Evolutionary conservation across 169 alveolate species (phyloP).

Genomic region (Eimeria sp.): DNA sequence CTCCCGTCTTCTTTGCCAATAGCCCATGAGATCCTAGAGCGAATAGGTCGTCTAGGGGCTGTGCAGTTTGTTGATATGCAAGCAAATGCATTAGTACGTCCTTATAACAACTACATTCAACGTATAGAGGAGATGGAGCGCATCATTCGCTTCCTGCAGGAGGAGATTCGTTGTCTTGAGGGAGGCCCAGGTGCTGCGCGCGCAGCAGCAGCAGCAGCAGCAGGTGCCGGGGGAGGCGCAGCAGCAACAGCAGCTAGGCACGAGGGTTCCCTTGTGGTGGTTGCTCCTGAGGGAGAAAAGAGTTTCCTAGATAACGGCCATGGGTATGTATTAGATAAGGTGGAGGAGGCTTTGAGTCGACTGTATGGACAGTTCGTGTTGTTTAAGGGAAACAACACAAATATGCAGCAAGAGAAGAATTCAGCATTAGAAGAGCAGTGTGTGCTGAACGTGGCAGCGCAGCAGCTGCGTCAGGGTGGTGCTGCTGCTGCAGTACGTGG

Average conservation of each 20-base stretch:
- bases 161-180: slow-evolving; percentile 71
- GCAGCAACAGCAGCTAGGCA: not conserved
- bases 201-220: slow-evolving; percentile 66
- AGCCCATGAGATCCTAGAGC: slow-evolving; percentile 93
- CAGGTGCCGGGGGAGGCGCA: slow-evolving; percentile 57
- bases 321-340: slow-evolving; percentile 86
- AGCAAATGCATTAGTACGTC: slow-evolving; percentile 92
- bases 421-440: slow-evolving; percentile 90
- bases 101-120: slow-evolving; percentile 94
- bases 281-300: slow-evolving; percentile 82
- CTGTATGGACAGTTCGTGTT: slow-evolving; percentile 94
- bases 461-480: slow-evolving; percentile 59
- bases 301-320: slow-evolving; percentile 87
- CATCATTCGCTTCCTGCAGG: slow-evolving; percentile 79
- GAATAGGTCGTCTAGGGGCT: slow-evolving; percentile 91
- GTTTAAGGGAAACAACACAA: slow-evolving; percentile 92
- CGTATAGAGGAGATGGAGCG: slow-evolving; percentile 96
- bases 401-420: slow-evolving; percentile 90
- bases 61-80: slow-evolving; percentile 93
- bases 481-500: slow-evolving; percentile 19
- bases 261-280: slow-evolving; percentile 82
- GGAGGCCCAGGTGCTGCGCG: slow-evolving; percentile 3
- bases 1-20: slow-evolving; percentile 92
- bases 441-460: slow-evolving; percentile 65
- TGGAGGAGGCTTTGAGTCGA: slow-evolving; percentile 89